Percentiles rank a stretch among this genome's conserved stretches.
These are phyloP conservation scores for Pseudogymnoascus sp. DNA, from an alignment of 2,329 filamentous ascomycete species.

Conservation along the genomic window DNA sequence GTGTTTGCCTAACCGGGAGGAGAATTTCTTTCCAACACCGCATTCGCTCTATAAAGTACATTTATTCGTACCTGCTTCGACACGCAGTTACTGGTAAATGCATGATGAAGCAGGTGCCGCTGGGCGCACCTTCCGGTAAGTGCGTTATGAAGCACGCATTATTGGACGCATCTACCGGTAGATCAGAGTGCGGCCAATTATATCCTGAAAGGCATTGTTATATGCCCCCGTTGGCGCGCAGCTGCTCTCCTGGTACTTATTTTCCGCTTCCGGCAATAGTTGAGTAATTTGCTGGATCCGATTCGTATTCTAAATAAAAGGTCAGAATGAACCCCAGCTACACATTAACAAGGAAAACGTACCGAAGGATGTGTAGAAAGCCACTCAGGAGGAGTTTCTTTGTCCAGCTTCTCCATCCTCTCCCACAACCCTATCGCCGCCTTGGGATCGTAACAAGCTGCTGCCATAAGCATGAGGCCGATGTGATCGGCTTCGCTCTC, in stretches of 20 bases:
- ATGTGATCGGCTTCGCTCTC: constrained; percentile 76
- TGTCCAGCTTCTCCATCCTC: constrained; percentile 51
- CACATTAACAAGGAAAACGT: constrained; percentile 26
- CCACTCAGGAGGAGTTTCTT: constrained; percentile 55
- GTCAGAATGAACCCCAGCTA: constrained; percentile 14
- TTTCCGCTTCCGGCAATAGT: constrained; percentile 52
- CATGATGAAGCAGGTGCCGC: no score
- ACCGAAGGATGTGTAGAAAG: constrained; percentile 70
- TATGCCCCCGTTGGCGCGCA: constrained; percentile 31
- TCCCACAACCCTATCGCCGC: constrained; percentile 61
- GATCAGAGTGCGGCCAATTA: neutral
- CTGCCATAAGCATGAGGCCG: constrained; percentile 74
- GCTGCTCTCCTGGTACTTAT: constrained; percentile 46
- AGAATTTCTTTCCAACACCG: neutral
- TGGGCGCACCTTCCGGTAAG: no score
- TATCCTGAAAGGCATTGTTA: constrained; percentile 11
- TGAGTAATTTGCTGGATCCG: constrained; percentile 57
- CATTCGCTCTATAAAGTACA: constrained; percentile 6
- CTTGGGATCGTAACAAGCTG: constrained; percentile 66
- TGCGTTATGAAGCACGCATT: no score
- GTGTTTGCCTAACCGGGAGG: neutral
- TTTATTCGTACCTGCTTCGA: neutral
- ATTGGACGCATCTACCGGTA: neutral
- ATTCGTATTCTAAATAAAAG: constrained; percentile 43
- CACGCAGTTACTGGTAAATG: neutral